A percentile compares a stretch with the other conserved stretches of the same genome.
These are phyloP conservation scores for Podaxis carcinomalis DNA, from an alignment of 768 basidiomycete species.

Conservation along the genomic window DNA sequence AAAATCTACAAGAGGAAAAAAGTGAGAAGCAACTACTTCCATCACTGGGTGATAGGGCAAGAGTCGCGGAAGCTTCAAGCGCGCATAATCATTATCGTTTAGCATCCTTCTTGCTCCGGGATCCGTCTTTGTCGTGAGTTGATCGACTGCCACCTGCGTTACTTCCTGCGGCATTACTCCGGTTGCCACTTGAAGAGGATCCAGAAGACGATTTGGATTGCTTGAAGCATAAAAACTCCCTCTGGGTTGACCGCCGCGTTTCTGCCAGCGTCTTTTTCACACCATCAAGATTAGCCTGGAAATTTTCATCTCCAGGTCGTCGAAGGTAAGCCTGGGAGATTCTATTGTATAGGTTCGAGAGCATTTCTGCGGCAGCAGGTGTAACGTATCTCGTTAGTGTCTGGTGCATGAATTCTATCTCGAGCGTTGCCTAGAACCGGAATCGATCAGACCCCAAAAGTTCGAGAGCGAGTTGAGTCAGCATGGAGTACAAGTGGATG, in stretches of 20 bases:
- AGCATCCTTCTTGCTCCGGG: constrained; percentile 4
- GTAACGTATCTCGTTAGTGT: constrained; percentile 88
- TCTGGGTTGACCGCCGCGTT: constrained; percentile 83
- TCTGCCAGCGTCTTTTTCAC: constrained; percentile 90
- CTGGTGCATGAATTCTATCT: constrained; percentile 99
- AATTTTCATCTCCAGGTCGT: constrained; percentile 78
- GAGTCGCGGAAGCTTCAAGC: no score
- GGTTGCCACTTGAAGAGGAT: not conserved
- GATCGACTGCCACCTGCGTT: not conserved
- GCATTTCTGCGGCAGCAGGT: constrained; percentile 70
- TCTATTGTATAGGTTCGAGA: constrained; percentile 90
- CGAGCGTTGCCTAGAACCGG: constrained; percentile 79
- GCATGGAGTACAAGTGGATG: not conserved
- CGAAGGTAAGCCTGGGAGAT: constrained; percentile 92
- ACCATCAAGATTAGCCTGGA: constrained; percentile 83
- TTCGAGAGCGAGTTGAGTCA: not conserved
- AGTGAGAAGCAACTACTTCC: not conserved
- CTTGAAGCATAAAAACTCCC: constrained; percentile 94
- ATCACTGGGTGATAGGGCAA: not conserved
- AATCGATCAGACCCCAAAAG: not conserved
- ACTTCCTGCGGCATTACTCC: constrained; percentile 5
- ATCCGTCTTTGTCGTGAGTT: constrained; percentile 9
- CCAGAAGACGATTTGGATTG: constrained; percentile 49
- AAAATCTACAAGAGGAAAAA: not conserved
- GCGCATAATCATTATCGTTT: not conserved